A percentile compares a stretch with the other conserved stretches of the same genome.
Conservation (phyloP, 2,329 filamentous ascomycete genomes). For the Botrytis hyacinthi region DNA sequence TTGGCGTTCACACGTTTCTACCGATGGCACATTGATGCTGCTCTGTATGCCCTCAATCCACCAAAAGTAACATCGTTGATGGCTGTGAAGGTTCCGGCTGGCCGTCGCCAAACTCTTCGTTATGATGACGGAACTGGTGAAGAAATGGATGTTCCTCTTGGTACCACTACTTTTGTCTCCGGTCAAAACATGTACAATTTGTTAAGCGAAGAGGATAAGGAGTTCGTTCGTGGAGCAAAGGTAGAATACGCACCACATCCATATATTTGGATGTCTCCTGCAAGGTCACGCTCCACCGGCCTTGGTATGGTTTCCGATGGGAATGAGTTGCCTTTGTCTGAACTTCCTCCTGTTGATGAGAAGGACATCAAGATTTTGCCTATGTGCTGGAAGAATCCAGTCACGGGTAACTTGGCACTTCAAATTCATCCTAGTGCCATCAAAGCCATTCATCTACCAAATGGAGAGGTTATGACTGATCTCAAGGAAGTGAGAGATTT, state of each 20-base stretch:
- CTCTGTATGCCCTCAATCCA: constrained; percentile 71
- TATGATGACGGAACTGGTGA: constrained; percentile 73
- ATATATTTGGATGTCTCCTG: constrained; percentile 76
- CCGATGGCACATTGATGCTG: constrained; percentile 79
- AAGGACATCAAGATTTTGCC: constrained; percentile 69
- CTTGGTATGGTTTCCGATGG: constrained; percentile 69
- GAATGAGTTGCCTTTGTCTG: constrained; percentile 56
- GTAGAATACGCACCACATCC: constrained; percentile 77
- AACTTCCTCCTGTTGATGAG: constrained; percentile 64
- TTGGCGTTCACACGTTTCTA: constrained; percentile 62
- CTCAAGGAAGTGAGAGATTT: constrained; percentile 63
- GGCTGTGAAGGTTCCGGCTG: constrained; percentile 69
- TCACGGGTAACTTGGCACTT: constrained; percentile 65
- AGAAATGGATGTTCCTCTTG: constrained; percentile 65
- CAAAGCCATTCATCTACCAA: constrained; percentile 63
- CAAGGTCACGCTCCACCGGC: constrained; percentile 64
- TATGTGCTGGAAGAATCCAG: constrained; percentile 75
- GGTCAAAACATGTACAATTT: constrained; percentile 69
- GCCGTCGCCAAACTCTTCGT: constrained; percentile 62
- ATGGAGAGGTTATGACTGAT: constrained; percentile 69
- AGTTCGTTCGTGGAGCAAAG: constrained; percentile 63
- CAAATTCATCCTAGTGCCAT: constrained; percentile 74
- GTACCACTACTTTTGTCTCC: constrained; percentile 73
- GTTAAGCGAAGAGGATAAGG: constrained; percentile 63
- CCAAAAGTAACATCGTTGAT: constrained; percentile 71